Evolutionary conservation across 2,329 filamentous ascomycete species (phyloP).

Genomic region (Aspergillus pseudoviridinutans): DNA sequence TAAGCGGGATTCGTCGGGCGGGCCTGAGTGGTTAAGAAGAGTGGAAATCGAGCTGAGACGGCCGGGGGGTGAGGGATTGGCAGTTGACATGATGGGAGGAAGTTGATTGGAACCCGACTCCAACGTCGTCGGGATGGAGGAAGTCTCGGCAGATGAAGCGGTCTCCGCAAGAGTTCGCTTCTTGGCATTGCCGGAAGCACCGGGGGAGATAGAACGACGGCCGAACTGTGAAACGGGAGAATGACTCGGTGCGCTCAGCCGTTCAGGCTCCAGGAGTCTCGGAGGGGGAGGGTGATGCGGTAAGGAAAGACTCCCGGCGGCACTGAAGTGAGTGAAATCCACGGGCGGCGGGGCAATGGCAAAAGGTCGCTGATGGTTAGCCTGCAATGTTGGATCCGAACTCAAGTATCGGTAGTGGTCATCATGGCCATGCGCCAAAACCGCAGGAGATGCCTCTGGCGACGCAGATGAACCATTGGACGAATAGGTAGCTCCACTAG

Average conservation of each 20-base stretch:
- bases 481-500: slow-evolving; percentile 36
- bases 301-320: slow-evolving; percentile 26
- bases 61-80: slow-evolving; percentile 44
- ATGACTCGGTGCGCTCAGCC: slow-evolving; percentile 19
- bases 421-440: slow-evolving; percentile 27
- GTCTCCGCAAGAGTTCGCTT: slow-evolving; percentile 37
- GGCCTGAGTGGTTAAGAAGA: slow-evolving; percentile 59
- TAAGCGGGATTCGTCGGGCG: slow-evolving; percentile 36
- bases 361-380: slow-evolving; percentile 25
- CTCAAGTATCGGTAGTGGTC: slow-evolving; percentile 32
- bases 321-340: slow-evolving; percentile 48
- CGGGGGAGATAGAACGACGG: slow-evolving; percentile 31
- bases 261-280: slow-evolving; percentile 29
- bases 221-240: slow-evolving; percentile 28
- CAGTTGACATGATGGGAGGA: slow-evolving; percentile 36
- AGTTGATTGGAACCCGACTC: slow-evolving; percentile 36
- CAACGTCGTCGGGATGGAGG: slow-evolving; percentile 26
- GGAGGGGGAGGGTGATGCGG: slow-evolving; percentile 29
- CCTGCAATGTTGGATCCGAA: slow-evolving; percentile 35
- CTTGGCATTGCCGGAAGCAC: slow-evolving; percentile 26
- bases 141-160: slow-evolving; percentile 21
- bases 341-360: slow-evolving; percentile 43
- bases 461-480: slow-evolving; percentile 42
- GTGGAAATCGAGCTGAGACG: slow-evolving; percentile 72
- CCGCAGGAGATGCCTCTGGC: slow-evolving; percentile 36